These are phyloP conservation scores for Aureobasidium mangrovei DNA, from an alignment of 2,329 filamentous ascomycete species.

Conservation along the genomic window DNA sequence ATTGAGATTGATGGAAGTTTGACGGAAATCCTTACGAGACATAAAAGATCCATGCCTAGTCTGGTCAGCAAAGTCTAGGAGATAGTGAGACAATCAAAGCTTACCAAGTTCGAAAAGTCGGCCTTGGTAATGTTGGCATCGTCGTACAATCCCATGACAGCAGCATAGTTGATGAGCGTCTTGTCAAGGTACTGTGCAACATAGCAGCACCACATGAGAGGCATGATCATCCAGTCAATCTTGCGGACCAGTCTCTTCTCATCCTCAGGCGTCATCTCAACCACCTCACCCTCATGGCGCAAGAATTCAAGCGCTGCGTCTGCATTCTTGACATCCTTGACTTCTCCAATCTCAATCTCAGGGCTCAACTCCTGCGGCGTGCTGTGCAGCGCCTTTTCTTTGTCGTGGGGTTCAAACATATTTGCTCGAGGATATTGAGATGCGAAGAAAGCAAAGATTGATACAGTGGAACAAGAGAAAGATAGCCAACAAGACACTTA, in stretches of 20 bases:
- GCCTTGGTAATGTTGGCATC: constrained; percentile 28
- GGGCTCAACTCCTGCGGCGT: background rate
- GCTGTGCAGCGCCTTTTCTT: constrained; percentile 8
- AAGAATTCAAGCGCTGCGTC: constrained; percentile 27
- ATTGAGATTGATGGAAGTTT: no score
- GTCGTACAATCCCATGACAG: constrained; percentile 33
- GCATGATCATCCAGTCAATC: constrained; percentile 35
- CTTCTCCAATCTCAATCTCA: constrained; percentile 18
- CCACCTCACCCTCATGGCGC: constrained; percentile 21
- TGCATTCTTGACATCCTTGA: constrained; percentile 23
- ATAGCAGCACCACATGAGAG: constrained; percentile 32
- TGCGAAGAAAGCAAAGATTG: background rate
- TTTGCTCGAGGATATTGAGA: background rate
- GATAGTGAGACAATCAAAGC: constrained; percentile 18
- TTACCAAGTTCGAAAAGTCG: constrained; percentile 28
- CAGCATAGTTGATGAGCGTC: constrained; percentile 33
- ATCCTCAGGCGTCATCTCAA: constrained; percentile 18
- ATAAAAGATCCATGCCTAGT: constrained; percentile 26
- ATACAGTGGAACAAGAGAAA: no score
- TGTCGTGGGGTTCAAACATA: constrained; percentile 9
- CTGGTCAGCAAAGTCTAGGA: background rate
- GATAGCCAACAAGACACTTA: no score
- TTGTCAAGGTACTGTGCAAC: constrained; percentile 35
- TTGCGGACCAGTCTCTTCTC: constrained; percentile 25
- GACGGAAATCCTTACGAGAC: constrained; percentile 17